phyloP scores from a whole-genome alignment of 2,329 filamentous ascomycete genomes.

The Talaromyces funiculosus region DNA sequence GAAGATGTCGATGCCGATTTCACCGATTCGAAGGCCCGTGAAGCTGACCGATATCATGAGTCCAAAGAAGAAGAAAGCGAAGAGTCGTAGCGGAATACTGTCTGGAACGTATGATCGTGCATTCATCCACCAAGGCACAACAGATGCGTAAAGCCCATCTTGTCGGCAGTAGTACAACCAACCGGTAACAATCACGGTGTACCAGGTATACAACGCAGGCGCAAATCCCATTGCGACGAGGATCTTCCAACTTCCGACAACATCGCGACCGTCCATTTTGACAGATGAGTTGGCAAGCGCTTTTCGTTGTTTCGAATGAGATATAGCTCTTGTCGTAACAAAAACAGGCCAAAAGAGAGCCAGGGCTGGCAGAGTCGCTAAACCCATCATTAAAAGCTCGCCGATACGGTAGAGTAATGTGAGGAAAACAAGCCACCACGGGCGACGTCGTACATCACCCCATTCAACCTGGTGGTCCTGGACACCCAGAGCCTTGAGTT shows the following conservation, averaged over 20 bases:
- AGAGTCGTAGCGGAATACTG: constrained; percentile 71
- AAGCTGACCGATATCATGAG: constrained; percentile 86
- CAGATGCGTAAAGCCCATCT: constrained; percentile 49
- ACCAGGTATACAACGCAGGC: constrained; percentile 74
- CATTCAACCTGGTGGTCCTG: constrained; percentile 94
- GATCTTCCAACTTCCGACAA: constrained; percentile 94
- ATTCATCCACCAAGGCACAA: constrained; percentile 14
- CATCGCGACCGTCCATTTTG: constrained; percentile 80
- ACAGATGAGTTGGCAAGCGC: constrained; percentile 79
- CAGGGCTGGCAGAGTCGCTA: constrained; percentile 78
- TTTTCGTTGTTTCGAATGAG: constrained; percentile 72
- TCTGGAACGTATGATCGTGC: constrained; percentile 56
- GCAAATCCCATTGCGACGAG: constrained; percentile 77
- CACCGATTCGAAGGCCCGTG: constrained; percentile 86
- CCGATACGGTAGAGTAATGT: constrained; percentile 72
- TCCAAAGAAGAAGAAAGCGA: constrained; percentile 68
- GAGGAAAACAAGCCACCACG: constrained; percentile 66
- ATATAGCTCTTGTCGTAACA: constrained; percentile 74
- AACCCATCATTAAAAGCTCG: constrained; percentile 69
- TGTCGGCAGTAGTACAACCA: constrained; percentile 77
- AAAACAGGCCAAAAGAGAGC: constrained; percentile 85
- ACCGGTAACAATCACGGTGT: constrained; percentile 66
- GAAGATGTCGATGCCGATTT: constrained; percentile 96
- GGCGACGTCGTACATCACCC: constrained; percentile 59
- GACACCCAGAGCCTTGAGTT: constrained; percentile 77